Conservation (phyloP, 148 eudicot species). For the Rheum nobile region DNA sequence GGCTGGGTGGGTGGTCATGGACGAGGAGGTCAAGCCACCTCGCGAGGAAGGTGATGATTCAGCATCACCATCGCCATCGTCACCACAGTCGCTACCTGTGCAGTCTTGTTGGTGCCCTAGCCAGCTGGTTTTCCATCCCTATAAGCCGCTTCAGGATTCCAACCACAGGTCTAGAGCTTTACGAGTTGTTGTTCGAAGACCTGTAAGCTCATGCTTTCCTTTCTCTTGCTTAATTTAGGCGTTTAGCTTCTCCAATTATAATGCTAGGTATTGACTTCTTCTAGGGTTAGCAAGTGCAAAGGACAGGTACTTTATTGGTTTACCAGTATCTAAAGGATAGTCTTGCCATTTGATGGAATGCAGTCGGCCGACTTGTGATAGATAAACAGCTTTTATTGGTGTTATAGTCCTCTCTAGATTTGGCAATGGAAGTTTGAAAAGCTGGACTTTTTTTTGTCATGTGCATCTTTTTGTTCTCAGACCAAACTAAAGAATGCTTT, state of each 20-base stretch:
- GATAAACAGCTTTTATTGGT: background rate
- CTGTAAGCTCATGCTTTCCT: background rate
- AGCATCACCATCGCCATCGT: constrained; percentile 3
- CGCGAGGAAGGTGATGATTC: constrained; percentile 6
- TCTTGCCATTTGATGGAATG: background rate
- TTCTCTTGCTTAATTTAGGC: background rate
- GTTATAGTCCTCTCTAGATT: background rate
- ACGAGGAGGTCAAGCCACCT: constrained; percentile 6
- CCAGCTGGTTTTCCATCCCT: constrained; percentile 4
- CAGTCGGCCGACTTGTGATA: background rate
- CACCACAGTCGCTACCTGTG: constrained; percentile 5
- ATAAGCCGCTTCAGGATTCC: constrained; percentile 4
- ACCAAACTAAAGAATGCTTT: background rate
- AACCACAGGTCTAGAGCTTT: background rate
- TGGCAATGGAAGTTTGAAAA: background rate
- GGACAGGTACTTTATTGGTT: background rate
- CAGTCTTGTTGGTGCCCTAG: constrained; percentile 1
- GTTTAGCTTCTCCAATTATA: background rate
- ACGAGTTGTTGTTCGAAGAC: constrained; percentile 8
- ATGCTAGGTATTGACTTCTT: background rate
- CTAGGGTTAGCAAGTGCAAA: background rate
- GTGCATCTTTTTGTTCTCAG: background rate
- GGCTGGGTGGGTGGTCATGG: constrained; percentile 6
- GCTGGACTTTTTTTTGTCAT: background rate
- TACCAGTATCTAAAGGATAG: background rate